phyloP scores from a whole-genome alignment of 163 green algal species.

The Dunaliella salina region DNA sequence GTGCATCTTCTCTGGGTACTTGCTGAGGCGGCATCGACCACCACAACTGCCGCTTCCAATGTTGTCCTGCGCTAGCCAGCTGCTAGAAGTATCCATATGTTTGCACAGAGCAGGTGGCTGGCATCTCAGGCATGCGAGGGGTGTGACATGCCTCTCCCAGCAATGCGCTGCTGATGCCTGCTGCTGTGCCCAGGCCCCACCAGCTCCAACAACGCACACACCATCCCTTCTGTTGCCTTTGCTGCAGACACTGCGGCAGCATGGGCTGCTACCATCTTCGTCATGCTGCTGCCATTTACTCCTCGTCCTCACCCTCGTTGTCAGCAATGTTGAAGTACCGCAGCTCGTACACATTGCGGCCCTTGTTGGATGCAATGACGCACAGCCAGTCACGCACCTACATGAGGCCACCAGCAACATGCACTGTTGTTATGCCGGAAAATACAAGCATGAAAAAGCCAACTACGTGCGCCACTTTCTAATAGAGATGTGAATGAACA shows the following conservation, averaged over 20 bases:
- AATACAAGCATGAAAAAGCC: background rate
- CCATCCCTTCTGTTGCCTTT: background rate
- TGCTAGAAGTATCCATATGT: too few species aligned
- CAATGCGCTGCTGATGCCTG: too few species aligned
- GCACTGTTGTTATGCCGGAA: background rate
- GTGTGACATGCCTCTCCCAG: too few species aligned
- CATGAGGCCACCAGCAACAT: too few species aligned
- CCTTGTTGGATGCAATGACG: conserved; percentile 97
- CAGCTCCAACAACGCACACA: background rate
- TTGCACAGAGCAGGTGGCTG: too few species aligned
- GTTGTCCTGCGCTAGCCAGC: too few species aligned
- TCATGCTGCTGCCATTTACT: conserved; percentile 44
- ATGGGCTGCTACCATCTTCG: background rate
- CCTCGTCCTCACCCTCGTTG: conserved; percentile 88
- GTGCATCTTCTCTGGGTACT: too few species aligned
- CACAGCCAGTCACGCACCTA: conserved; percentile 88
- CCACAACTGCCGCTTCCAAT: too few species aligned
- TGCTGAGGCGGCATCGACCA: too few species aligned
- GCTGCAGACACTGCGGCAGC: background rate
- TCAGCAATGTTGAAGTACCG: conserved; percentile 99
- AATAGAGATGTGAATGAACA: too few species aligned
- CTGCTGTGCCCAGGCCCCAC: background rate
- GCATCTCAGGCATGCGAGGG: too few species aligned
- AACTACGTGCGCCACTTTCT: conserved; percentile 22
- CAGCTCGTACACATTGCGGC: conserved; percentile 93